phyloP scores from a whole-genome alignment of 371 early-diverging fungal species.

The Saksenaea oblongispora region DNA sequence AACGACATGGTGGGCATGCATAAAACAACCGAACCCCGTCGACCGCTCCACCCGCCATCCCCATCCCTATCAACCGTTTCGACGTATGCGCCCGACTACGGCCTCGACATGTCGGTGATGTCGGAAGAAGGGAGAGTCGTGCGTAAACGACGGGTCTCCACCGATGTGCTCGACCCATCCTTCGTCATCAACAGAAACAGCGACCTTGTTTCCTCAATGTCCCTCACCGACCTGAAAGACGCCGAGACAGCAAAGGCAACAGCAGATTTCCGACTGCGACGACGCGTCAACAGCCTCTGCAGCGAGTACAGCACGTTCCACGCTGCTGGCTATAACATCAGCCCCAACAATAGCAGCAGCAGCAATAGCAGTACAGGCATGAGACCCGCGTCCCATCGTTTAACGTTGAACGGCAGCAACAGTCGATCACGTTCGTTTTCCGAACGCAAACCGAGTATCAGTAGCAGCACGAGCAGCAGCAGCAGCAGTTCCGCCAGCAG shows the following conservation, averaged over 20 bases:
- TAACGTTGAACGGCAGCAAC: constrained; percentile 4
- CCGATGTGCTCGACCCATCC: constrained; percentile 17
- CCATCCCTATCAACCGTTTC: background rate
- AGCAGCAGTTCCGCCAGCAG: constrained; percentile 3
- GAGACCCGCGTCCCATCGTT: constrained; percentile 11
- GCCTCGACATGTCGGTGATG: constrained; percentile 4
- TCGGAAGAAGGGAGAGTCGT: constrained; percentile 42
- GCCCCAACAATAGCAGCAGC: no score
- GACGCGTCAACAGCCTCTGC: constrained; percentile 22
- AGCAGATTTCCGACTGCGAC: constrained; percentile 8
- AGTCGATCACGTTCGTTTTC: constrained; percentile 13
- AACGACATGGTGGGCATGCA: constrained; percentile 81
- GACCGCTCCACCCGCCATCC: constrained; percentile 14
- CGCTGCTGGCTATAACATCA: background rate
- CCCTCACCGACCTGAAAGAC: constrained; percentile 8
- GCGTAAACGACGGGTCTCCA: constrained; percentile 48
- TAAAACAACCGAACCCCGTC: constrained; percentile 62
- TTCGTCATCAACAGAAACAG: background rate
- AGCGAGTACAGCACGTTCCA: constrained; percentile 3
- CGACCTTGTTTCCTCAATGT: constrained; percentile 4
- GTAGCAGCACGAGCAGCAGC: constrained; percentile 16
- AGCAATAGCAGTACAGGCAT: background rate
- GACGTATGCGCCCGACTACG: constrained; percentile 2
- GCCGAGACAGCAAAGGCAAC: background rate
- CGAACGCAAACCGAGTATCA: constrained; percentile 22